Conservation (phyloP, 306 rosid species). For the Lotus japonicus region DNA sequence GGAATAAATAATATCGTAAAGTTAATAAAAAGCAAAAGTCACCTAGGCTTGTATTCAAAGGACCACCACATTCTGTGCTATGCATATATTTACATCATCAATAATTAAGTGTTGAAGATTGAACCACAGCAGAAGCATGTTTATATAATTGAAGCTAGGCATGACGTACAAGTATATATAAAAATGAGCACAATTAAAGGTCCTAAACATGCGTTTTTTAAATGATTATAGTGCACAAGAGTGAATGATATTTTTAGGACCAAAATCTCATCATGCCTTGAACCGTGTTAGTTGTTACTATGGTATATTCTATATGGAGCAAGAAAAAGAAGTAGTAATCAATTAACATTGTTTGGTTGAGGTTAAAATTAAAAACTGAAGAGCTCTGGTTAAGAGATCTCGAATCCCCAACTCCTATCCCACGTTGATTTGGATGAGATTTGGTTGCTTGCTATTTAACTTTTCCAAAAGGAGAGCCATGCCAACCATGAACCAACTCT, state of each 20-base stretch:
- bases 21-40: not conserved
- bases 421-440: slow-evolving; percentile 64
- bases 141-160: slow-evolving; percentile 10
- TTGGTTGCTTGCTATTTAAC: slow-evolving; percentile 48
- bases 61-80: not conserved
- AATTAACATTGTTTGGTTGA: slow-evolving; percentile 27
- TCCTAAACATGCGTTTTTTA: slow-evolving; percentile 30
- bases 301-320: not conserved
- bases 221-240: slow-evolving; percentile 36
- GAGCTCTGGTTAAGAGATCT: slow-evolving; percentile 41
- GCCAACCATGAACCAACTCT: slow-evolving; percentile 62
- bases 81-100: not conserved
- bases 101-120: slow-evolving; percentile 27
- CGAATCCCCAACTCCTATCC: slow-evolving; percentile 55
- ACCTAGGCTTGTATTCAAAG: not conserved
- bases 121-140: slow-evolving; percentile 27
- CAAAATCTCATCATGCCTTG: slow-evolving; percentile 25
- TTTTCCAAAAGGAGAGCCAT: slow-evolving; percentile 66
- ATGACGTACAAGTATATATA: slow-evolving; percentile 17
- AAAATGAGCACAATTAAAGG: slow-evolving; percentile 14
- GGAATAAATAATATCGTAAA: not conserved
- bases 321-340: slow-evolving; percentile 6
- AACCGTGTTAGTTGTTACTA: slow-evolving; percentile 4
- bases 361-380: slow-evolving; percentile 43
- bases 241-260: slow-evolving; percentile 6